Conservation (phyloP, 2,329 filamentous ascomycete species). For the Simplicillium sp. region DNA sequence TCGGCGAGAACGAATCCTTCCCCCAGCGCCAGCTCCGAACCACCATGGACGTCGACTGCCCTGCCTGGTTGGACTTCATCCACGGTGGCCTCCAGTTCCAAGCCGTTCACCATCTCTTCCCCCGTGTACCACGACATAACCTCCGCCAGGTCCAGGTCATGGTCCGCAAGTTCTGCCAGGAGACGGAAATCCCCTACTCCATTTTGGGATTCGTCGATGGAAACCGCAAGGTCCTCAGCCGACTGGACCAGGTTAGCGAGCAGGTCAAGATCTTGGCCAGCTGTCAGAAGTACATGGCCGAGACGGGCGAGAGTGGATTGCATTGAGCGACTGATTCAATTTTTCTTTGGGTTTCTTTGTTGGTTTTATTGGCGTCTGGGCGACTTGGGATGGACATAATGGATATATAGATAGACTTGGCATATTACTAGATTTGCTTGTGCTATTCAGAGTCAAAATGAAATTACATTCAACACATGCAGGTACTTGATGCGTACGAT, state of each 20-base stretch:
- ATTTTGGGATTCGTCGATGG: slow-evolving; percentile 53
- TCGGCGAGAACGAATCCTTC: slow-evolving; percentile 57
- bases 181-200: slow-evolving; percentile 53
- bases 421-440: too few species aligned
- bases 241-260: slow-evolving; percentile 47
- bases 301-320: slow-evolving; percentile 34
- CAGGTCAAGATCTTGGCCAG: slow-evolving; percentile 51
- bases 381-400: not conserved
- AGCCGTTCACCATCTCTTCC: slow-evolving; percentile 61
- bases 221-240: slow-evolving; percentile 40
- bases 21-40: slow-evolving; percentile 61
- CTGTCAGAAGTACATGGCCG: slow-evolving; percentile 43
- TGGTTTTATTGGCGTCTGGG: not conserved
- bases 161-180: slow-evolving; percentile 54
- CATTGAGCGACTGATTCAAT: slow-evolving; percentile 9
- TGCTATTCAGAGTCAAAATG: too few species aligned
- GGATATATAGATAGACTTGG: too few species aligned
- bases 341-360: too few species aligned
- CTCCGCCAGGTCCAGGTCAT: slow-evolving; percentile 49
- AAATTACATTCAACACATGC: too few species aligned
- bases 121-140: slow-evolving; percentile 60
- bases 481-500: too few species aligned
- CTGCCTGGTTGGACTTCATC: slow-evolving; percentile 61
- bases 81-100: slow-evolving; percentile 68
- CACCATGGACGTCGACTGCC: slow-evolving; percentile 67